Evolutionary conservation across 1,139 yeast genomes (phyloP).

Genomic region (Kodamaea sp.): DNA sequence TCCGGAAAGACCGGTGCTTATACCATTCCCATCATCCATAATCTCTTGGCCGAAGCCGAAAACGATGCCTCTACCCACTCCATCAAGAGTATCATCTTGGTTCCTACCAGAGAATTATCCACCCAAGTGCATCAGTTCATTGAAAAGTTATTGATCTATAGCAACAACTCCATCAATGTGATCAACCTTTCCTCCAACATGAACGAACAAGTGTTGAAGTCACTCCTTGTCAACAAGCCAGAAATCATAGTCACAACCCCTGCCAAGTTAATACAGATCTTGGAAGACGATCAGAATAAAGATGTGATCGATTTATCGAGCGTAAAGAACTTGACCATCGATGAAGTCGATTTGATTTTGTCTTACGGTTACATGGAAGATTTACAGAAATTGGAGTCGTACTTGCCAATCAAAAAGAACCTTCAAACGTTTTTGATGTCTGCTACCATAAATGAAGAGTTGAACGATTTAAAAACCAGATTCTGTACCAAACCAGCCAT

Average conservation of each 20-base stretch:
- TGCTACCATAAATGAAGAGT: slow-evolving; percentile 90
- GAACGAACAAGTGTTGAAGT: slow-evolving; percentile 69
- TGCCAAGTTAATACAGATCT: slow-evolving; percentile 63
- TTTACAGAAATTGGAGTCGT: slow-evolving; percentile 60
- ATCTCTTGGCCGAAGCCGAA: slow-evolving; percentile 44
- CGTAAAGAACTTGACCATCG: slow-evolving; percentile 77
- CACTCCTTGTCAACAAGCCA: slow-evolving; percentile 73
- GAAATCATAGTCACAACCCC: slow-evolving; percentile 90
- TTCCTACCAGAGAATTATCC: slow-evolving; percentile 84
- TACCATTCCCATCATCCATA: slow-evolving; percentile 73
- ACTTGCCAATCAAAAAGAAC: slow-evolving; percentile 69
- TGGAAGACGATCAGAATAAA: slow-evolving; percentile 45
- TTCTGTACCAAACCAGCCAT: slow-evolving; percentile 89
- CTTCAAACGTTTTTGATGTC: slow-evolving; percentile 94
- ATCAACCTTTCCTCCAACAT: slow-evolving; percentile 75
- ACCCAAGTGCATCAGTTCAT: slow-evolving; percentile 78
- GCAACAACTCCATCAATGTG: slow-evolving; percentile 65
- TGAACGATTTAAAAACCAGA: slow-evolving; percentile 68
- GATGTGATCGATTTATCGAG: slow-evolving; percentile 48
- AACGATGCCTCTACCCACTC: slow-evolving; percentile 23
- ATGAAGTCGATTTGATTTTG: slow-evolving; percentile 90
- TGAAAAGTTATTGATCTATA: slow-evolving; percentile 65
- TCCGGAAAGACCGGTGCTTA: slow-evolving; percentile 91
- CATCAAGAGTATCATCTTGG: slow-evolving; percentile 63
- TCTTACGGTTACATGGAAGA: slow-evolving; percentile 93